Percentiles rank a stretch among this genome's conserved stretches.
phyloP scores from a whole-genome alignment of 768 basidiomycete genomes.

The Hygrophoropsis aurantiaca region DNA sequence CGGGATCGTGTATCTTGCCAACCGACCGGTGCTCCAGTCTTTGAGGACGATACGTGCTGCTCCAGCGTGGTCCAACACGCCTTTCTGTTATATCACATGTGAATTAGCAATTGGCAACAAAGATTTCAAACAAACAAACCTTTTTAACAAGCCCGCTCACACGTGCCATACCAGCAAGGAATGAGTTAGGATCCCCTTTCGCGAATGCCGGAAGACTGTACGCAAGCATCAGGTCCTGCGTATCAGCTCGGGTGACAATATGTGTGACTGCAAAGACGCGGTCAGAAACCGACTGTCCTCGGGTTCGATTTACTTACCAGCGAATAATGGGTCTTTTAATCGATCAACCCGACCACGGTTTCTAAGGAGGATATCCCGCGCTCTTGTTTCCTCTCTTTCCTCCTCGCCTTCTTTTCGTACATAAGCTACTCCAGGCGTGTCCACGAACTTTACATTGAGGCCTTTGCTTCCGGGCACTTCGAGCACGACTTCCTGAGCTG shows the following conservation, averaged over 20 bases:
- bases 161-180: conserved; percentile 77
- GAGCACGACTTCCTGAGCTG: conserved; percentile 59
- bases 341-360: conserved; percentile 81
- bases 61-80: conserved; percentile 66
- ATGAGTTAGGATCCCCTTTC: conserved; percentile 63
- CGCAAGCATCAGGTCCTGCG: conserved; percentile 86
- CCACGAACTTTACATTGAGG: conserved; percentile 64
- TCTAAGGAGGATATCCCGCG: conserved; percentile 76
- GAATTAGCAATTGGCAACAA: conserved; percentile 5
- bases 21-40: conserved; percentile 78
- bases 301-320: conserved; percentile 46
- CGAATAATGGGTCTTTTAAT: conserved; percentile 74
- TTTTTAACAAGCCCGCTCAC: conserved; percentile 75
- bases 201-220: conserved; percentile 83
- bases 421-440: conserved; percentile 80
- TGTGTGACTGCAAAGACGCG: conserved; percentile 48
- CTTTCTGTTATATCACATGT: conserved; percentile 48
- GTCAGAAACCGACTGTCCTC: too few species aligned
- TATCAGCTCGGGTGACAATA: conserved; percentile 64
- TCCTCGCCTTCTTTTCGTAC: conserved; percentile 36
- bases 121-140: conserved; percentile 37
- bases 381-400: conserved; percentile 27
- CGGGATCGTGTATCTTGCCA: conserved; percentile 72
- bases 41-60: conserved; percentile 79
- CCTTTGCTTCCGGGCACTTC: conserved; percentile 40